A percentile compares a stretch with the other conserved stretches of the same genome.
phyloP scores from a whole-genome alignment of 768 basidiomycete species.

The Kwoniella pini region DNA sequence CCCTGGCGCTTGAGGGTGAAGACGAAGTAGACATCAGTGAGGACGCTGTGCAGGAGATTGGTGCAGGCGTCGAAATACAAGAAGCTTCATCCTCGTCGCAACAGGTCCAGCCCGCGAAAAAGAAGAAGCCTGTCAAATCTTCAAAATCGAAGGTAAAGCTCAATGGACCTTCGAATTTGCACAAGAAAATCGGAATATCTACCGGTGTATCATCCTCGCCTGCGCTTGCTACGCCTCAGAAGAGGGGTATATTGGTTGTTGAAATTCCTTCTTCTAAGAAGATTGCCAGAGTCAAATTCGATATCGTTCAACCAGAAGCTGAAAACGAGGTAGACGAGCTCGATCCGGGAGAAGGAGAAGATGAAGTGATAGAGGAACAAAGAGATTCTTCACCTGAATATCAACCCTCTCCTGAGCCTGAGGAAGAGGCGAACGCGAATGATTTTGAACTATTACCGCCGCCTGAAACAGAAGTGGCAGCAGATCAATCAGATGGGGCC shows the following conservation, averaged over 20 bases:
- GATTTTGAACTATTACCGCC: conserved; percentile 1
- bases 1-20: background rate
- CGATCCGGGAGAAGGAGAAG: background rate
- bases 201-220: no score
- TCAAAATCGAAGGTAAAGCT: no score
- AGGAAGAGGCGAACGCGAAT: conserved; percentile 8
- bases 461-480: conserved; percentile 5
- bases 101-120: background rate
- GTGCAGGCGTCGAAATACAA: background rate
- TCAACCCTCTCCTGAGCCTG: conserved; percentile 1
- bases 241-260: background rate
- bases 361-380: background rate
- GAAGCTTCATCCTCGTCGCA: no score
- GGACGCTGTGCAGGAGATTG: background rate
- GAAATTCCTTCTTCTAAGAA: conserved; percentile 6
- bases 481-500: background rate
- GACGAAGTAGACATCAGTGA: conserved; percentile 6
- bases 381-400: background rate
- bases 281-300: conserved; percentile 5
- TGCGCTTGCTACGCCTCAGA: background rate
- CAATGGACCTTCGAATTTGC: no score
- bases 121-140: background rate
- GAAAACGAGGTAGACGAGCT: background rate
- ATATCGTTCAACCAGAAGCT: background rate
- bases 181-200: no score